Percentiles rank a stretch among this genome's conserved stretches.
Conservation (phyloP, 768 basidiomycete genomes). For the Russula compacta region DNA sequence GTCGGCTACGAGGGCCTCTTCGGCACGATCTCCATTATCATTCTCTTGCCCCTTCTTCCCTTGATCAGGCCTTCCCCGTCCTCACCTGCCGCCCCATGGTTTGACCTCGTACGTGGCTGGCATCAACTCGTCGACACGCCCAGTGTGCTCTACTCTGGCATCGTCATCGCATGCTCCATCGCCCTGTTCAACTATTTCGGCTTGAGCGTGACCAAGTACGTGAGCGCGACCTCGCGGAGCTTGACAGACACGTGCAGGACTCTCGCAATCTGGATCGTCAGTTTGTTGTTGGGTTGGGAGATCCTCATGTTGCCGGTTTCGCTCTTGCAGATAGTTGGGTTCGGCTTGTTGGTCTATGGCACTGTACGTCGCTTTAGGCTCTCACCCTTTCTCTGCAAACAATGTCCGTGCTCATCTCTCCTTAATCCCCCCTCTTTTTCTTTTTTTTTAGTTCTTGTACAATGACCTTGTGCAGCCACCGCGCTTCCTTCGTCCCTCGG, state of each 20-base stretch:
- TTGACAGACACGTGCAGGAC: constrained; percentile 95
- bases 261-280: constrained; percentile 91
- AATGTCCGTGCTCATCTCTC: constrained; percentile 7
- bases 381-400: not conserved
- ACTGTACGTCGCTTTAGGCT: constrained; percentile 44
- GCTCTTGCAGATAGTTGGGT: constrained; percentile 74
- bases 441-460: constrained; percentile 62
- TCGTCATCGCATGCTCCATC: constrained; percentile 45
- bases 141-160: constrained; percentile 35
- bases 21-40: constrained; percentile 68
- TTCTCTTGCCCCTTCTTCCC: constrained; percentile 74
- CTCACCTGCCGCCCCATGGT: constrained; percentile 51
- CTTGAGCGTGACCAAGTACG: constrained; percentile 83
- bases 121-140: constrained; percentile 78
- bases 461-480: constrained; percentile 73
- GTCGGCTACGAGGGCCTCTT: constrained; percentile 95
- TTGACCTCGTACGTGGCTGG: constrained; percentile 87
- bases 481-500: constrained; percentile 45
- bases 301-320: constrained; percentile 72
- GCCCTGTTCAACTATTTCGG: constrained; percentile 64
- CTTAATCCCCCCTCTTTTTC: constrained; percentile 5
- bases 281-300: constrained; percentile 88
- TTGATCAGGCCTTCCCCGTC: constrained; percentile 53
- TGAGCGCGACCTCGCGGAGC: constrained; percentile 86
- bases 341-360: constrained; percentile 85